Evolutionary conservation across 2,329 filamentous ascomycete genomes (phyloP).

Genomic region (Chrysoporthe austroafricana): DNA sequence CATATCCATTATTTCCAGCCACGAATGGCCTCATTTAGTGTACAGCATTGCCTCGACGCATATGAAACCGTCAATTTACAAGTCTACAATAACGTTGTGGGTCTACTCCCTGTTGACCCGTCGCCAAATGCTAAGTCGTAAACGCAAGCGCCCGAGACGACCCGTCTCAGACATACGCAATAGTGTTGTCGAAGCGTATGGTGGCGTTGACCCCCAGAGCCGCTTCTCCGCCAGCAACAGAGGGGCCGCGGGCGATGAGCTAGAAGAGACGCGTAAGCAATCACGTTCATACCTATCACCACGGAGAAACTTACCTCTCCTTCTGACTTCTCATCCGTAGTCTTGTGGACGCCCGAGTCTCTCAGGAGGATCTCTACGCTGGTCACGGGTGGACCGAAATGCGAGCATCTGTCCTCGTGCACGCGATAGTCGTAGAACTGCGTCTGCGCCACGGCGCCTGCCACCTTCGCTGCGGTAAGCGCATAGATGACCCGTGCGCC

Average conservation of each 20-base stretch:
- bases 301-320: constrained; percentile 62
- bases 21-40: background rate
- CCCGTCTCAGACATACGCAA: constrained; percentile 55
- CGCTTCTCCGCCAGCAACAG: constrained; percentile 70
- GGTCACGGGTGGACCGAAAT: constrained; percentile 83
- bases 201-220: constrained; percentile 65
- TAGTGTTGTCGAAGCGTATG: constrained; percentile 73
- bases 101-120: background rate
- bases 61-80: background rate
- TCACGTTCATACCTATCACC: background rate
- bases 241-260: constrained; percentile 74
- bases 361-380: constrained; percentile 77
- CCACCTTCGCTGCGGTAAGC: constrained; percentile 79
- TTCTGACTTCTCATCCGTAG: constrained; percentile 62
- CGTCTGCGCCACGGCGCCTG: constrained; percentile 86
- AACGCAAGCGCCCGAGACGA: background rate
- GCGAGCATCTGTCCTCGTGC: constrained; percentile 51
- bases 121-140: background rate
- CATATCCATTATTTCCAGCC: background rate
- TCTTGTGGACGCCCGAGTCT: constrained; percentile 63
- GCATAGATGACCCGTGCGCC: constrained; percentile 83
- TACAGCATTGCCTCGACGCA: background rate
- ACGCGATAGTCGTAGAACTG: constrained; percentile 85
- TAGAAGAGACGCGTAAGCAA: constrained; percentile 39
- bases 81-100: background rate